A percentile compares a stretch with the other conserved stretches of the same genome.
phyloP scores from a whole-genome alignment of 768 basidiomycete species.

The Suillus fuscotomentosus region DNA sequence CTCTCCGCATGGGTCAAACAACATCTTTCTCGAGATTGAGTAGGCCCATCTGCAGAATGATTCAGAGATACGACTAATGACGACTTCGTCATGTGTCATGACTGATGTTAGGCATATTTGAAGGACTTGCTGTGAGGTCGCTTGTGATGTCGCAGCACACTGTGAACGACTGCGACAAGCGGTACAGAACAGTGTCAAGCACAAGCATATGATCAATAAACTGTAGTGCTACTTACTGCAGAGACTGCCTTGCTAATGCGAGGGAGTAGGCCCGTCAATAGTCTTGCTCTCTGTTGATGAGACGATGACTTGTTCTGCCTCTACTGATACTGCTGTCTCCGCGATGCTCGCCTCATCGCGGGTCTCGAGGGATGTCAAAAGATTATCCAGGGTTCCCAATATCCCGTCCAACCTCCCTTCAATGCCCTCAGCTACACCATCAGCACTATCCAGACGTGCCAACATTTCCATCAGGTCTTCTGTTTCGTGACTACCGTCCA shows the following conservation, averaged over 20 bases:
- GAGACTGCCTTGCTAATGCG: neutral
- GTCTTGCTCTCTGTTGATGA: neutral
- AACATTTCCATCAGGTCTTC: slow-evolving; percentile 50
- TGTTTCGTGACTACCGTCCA: slow-evolving; percentile 34
- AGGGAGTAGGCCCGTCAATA: neutral
- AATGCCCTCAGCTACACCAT: slow-evolving; percentile 57
- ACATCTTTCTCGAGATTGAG: neutral
- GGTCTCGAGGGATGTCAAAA: slow-evolving; percentile 46
- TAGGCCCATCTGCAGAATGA: neutral
- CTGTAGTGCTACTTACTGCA: neutral
- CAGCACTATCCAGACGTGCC: slow-evolving; percentile 52
- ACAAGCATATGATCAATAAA: neutral
- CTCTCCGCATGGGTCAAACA: neutral
- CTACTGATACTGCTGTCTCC: neutral
- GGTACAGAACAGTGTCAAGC: neutral
- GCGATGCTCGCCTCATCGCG: slow-evolving; percentile 3
- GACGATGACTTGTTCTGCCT: neutral
- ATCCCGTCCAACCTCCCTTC: slow-evolving; percentile 63
- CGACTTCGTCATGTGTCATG: neutral
- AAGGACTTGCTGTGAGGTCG: neutral
- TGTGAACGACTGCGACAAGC: neutral
- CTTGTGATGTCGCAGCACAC: neutral
- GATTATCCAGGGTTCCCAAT: slow-evolving; percentile 53
- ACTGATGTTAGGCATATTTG: neutral
- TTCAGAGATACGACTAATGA: neutral